Conservation (phyloP, 129 eudicot genomes). For the Apium graveolens region DNA sequence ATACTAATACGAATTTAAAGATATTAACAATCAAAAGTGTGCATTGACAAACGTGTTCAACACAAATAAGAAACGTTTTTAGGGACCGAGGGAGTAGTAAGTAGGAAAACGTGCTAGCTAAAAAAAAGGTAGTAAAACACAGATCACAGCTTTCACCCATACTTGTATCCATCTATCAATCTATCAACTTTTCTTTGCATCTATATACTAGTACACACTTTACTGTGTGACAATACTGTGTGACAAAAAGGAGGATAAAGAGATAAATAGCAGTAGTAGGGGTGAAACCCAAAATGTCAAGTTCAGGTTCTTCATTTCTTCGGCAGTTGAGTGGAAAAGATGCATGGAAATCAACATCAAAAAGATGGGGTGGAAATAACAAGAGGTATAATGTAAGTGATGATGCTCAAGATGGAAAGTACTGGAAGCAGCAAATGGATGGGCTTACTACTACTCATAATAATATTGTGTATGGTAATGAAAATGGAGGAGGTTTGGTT, state of each 20-base stretch:
- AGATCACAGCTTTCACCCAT: background rate
- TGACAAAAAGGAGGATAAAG: background rate
- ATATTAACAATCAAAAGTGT: no score
- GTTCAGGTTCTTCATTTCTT: slow-evolving; percentile 40
- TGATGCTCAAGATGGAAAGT: slow-evolving; percentile 14
- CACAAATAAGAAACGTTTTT: no score
- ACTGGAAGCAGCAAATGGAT: slow-evolving; percentile 45
- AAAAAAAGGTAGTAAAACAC: no score
- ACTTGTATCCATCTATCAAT: background rate
- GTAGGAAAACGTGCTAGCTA: no score
- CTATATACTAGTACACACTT: background rate
- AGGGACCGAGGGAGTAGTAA: no score
- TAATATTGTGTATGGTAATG: slow-evolving; percentile 9
- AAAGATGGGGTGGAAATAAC: slow-evolving; percentile 33
- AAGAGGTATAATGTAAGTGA: background rate
- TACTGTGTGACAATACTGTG: background rate
- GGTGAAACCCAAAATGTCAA: slow-evolving; percentile 31
- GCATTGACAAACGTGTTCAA: no score
- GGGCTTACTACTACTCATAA: slow-evolving; percentile 15
- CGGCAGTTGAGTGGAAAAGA: slow-evolving; percentile 59
- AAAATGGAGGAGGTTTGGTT: slow-evolving; percentile 28
- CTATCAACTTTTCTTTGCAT: background rate
- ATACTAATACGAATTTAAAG: no score
- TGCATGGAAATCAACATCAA: slow-evolving; percentile 50
- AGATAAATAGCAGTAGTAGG: background rate